These are phyloP conservation scores for Tieghemiomyces parasiticus DNA, from an alignment of 192 early-diverging fungal species.

Conservation along the genomic window DNA sequence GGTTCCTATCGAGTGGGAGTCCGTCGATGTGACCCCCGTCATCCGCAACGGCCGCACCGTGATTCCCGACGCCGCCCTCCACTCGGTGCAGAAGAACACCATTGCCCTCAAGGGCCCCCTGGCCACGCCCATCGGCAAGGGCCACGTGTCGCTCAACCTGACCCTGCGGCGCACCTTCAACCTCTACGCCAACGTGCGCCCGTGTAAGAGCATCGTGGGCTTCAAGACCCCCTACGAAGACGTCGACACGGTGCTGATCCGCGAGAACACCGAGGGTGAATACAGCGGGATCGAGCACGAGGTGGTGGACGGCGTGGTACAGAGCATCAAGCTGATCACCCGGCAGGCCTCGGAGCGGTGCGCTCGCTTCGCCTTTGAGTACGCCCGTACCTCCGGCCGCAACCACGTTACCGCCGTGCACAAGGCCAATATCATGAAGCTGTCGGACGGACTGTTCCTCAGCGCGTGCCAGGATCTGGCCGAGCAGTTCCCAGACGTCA, in stretches of 20 bases:
- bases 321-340: conserved; percentile 99
- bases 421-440: conserved; percentile 96
- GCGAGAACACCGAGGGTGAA: conserved; percentile 99
- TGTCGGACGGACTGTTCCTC: conserved; percentile 96
- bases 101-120: conserved; percentile 95
- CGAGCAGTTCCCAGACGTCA: conserved; percentile 78
- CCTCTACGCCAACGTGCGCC: conserved; percentile 96
- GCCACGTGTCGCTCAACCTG: conserved; percentile 92
- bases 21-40: conserved; percentile 84
- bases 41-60: conserved; percentile 82
- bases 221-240: conserved; percentile 93
- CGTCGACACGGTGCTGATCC: conserved; percentile 95
- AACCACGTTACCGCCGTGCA: conserved; percentile 92
- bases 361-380: conserved; percentile 89
- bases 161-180: conserved; percentile 87
- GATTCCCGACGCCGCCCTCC: conserved; percentile 82
- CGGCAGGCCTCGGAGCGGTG: conserved; percentile 82
- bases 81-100: conserved; percentile 89
- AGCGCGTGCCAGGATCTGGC: conserved; percentile 82
- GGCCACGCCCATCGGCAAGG: conserved; percentile 97
- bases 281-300: conserved; percentile 98
- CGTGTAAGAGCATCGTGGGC: conserved; percentile 92
- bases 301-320: conserved; percentile 91
- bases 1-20: conserved; percentile 95
- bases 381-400: conserved; percentile 78